These are phyloP conservation scores for Hortaea werneckii DNA, from an alignment of 2,329 filamentous ascomycete genomes.

Conservation along the genomic window DNA sequence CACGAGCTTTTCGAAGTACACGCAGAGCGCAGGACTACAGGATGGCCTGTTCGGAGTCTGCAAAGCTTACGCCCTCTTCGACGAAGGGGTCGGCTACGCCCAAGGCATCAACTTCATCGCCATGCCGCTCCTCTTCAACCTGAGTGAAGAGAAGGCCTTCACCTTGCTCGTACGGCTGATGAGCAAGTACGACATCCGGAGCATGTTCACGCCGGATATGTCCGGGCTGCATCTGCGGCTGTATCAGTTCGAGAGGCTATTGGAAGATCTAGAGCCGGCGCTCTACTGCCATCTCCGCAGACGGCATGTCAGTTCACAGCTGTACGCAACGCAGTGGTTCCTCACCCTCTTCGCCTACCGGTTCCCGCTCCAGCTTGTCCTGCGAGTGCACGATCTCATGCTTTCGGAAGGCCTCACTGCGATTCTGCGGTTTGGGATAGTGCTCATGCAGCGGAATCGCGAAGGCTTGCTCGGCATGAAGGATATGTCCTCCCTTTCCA, in stretches of 20 bases:
- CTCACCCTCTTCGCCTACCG: conserved; percentile 96
- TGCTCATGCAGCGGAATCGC: conserved; percentile 92
- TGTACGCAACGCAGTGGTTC: conserved; percentile 99
- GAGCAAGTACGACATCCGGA: conserved; percentile 89
- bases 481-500: conserved; percentile 83
- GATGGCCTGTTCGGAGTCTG: conserved; percentile 91
- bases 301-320: conserved; percentile 74
- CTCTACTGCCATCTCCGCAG: conserved; percentile 89
- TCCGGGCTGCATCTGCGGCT: conserved; percentile 85
- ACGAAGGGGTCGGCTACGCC: conserved; percentile 89
- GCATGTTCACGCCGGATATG: conserved; percentile 94
- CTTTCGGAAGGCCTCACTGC: conserved; percentile 81
- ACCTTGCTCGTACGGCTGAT: conserved; percentile 86
- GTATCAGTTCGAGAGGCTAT: conserved; percentile 86
- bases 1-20: conserved; percentile 94
- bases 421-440: conserved; percentile 87
- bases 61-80: conserved; percentile 93
- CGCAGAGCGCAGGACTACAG: conserved; percentile 80
- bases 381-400: conserved; percentile 93
- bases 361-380: conserved; percentile 88
- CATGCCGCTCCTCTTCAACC: conserved; percentile 95
- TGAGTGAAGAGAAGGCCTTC: conserved; percentile 96
- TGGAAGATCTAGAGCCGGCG: conserved; percentile 89
- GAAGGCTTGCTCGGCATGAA: conserved; percentile 68
- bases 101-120: conserved; percentile 98